Percentiles rank a stretch among this genome's conserved stretches.
These are phyloP conservation scores for Solanum medicagineum DNA, from an alignment of 257 asterid genomes.

Conservation along the genomic window DNA sequence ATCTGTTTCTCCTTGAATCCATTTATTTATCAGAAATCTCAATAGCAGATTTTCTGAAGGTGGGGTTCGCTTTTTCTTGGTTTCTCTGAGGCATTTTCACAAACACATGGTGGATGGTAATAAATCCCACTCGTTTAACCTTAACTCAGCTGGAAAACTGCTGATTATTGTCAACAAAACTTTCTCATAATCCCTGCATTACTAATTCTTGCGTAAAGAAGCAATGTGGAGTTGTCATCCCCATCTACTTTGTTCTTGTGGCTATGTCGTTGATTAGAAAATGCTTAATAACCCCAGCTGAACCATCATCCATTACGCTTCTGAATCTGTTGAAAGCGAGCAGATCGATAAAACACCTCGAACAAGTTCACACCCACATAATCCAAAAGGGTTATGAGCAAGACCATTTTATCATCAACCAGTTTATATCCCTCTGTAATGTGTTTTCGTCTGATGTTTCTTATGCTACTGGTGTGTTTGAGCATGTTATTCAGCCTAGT, in stretches of 20 bases:
- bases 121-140: not conserved
- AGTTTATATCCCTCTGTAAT: slow-evolving; percentile 34
- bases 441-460: slow-evolving; percentile 16
- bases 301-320: slow-evolving; percentile 16
- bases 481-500: slow-evolving; percentile 36
- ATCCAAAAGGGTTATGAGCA: slow-evolving; percentile 56
- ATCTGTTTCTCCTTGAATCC: not conserved
- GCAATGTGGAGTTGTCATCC: not conserved
- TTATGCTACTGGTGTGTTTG: slow-evolving; percentile 38
- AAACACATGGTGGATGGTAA: not conserved
- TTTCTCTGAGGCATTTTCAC: not conserved
- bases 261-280: not conserved
- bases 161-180: not conserved
- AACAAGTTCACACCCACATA: slow-evolving; percentile 40
- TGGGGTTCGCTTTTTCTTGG: not conserved
- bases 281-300: not conserved
- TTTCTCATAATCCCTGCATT: not conserved
- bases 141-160: not conserved
- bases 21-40: too few species aligned
- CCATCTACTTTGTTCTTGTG: not conserved
- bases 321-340: slow-evolving; percentile 26
- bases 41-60: not conserved
- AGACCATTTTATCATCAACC: slow-evolving; percentile 37
- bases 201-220: not conserved
- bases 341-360: slow-evolving; percentile 22